A percentile compares a stretch with the other conserved stretches of the same genome.
These are phyloP conservation scores for Capronia americana DNA, from an alignment of 2,329 filamentous ascomycete genomes.

Conservation along the genomic window DNA sequence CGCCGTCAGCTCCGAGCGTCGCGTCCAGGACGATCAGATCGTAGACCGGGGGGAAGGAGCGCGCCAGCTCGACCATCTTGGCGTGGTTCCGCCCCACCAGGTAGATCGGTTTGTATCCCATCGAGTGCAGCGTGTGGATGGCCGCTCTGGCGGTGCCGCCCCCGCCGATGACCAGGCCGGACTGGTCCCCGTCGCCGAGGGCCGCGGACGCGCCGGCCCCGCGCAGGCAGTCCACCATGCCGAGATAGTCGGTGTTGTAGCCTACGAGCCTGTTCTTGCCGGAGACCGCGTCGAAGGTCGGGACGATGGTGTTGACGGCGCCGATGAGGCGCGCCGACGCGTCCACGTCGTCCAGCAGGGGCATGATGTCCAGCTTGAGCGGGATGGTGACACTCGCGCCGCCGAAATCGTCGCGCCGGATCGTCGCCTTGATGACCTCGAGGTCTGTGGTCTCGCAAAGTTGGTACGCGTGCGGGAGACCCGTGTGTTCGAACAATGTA, in stretches of 20 bases:
- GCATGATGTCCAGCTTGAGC: conserved; percentile 86
- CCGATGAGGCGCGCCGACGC: conserved; percentile 82
- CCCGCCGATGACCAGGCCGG: conserved; percentile 84
- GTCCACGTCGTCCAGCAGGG: conserved; percentile 78
- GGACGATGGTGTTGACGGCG: conserved; percentile 92
- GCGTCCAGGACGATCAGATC: conserved; percentile 69
- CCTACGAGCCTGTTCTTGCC: conserved; percentile 67
- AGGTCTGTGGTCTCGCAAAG: conserved; percentile 74
- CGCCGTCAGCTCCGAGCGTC: background rate
- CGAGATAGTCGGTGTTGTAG: conserved; percentile 95
- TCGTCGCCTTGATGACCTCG: conserved; percentile 66
- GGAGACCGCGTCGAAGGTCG: conserved; percentile 49
- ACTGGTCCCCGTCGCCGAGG: conserved; percentile 49
- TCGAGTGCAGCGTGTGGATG: conserved; percentile 82
- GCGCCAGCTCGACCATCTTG: conserved; percentile 71
- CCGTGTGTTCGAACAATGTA: conserved; percentile 74
- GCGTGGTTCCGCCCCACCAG: conserved; percentile 76
- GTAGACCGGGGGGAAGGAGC: conserved; percentile 76
- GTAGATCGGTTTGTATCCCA: conserved; percentile 86
- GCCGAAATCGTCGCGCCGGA: conserved; percentile 78
- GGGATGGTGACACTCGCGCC: conserved; percentile 96
- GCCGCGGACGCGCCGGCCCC: conserved; percentile 66
- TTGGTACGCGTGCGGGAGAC: conserved; percentile 83
- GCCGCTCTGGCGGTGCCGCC: conserved; percentile 92
- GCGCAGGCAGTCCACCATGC: conserved; percentile 81